Conservation (phyloP, 78 protist genomes). For the Kipferlia bialata region DNA sequence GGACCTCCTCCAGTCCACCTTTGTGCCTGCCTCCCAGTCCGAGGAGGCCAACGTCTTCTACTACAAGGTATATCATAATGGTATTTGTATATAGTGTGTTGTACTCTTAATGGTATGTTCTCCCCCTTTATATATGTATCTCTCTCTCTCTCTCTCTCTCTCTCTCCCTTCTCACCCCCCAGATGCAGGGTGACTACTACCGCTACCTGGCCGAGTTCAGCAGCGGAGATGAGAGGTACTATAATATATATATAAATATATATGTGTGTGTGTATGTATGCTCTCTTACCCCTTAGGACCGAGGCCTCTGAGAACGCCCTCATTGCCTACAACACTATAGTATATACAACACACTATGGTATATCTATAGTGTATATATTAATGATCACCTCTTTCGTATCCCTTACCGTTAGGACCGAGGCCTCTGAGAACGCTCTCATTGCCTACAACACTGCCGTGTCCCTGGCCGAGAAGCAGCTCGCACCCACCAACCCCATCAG, state of each 20-base stretch:
- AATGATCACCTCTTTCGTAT: no score
- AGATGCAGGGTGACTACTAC: conserved; percentile 86
- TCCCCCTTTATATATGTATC: no score
- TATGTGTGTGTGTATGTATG: no score
- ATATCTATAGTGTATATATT: no score
- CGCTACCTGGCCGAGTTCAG: conserved; percentile 88
- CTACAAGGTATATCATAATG: no score
- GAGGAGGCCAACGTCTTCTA: conserved; percentile 71
- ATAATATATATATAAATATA: no score
- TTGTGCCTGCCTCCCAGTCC: not conserved
- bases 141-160: no score
- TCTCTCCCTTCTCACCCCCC: no score
- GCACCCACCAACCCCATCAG: conserved; percentile 90
- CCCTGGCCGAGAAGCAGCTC: conserved; percentile 55
- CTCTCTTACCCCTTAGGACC: no score
- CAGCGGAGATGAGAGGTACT: conserved; percentile 21
- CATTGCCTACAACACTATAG: conserved; percentile 69
- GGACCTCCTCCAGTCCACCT: not conserved
- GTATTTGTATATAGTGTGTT: no score
- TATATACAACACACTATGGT: no score
- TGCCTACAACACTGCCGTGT: conserved; percentile 75
- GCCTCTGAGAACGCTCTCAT: conserved; percentile 61
- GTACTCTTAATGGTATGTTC: no score
- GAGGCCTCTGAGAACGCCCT: conserved; percentile 63
- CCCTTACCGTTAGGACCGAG: conserved; percentile 25